A percentile compares a stretch with the other conserved stretches of the same genome.
phyloP scores from a whole-genome alignment of 2,329 filamentous ascomycete species.

The Penicillium sp. region DNA sequence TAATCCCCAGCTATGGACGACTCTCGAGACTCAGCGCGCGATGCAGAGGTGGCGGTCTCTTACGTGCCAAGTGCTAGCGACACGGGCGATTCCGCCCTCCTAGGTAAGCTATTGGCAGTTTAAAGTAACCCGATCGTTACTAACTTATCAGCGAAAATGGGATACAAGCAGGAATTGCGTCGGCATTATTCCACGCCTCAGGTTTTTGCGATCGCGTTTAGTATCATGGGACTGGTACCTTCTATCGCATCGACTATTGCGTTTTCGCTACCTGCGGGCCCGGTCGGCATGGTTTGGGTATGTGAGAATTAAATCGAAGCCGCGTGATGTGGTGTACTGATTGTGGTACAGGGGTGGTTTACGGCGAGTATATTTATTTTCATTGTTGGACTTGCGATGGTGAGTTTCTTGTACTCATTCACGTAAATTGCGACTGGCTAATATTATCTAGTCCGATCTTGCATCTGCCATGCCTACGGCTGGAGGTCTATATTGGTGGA shows the following conservation, averaged over 20 bases:
- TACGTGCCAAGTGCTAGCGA: slow-evolving; percentile 14
- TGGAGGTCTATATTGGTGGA: slow-evolving; percentile 62
- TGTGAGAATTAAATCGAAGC: not conserved
- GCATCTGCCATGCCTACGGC: slow-evolving; percentile 60
- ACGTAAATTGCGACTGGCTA: not conserved
- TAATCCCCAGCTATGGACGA: not conserved
- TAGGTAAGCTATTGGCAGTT: slow-evolving; percentile 18
- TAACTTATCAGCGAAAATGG: slow-evolving; percentile 33
- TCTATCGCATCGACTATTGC: slow-evolving; percentile 61
- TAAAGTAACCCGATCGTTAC: not conserved
- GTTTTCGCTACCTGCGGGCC: slow-evolving; percentile 61
- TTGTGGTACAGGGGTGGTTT: slow-evolving; percentile 13
- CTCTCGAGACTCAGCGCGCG: not conserved
- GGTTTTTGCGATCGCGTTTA: slow-evolving; percentile 61
- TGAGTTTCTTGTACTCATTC: slow-evolving; percentile 42
- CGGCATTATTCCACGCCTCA: slow-evolving; percentile 64
- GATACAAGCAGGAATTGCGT: slow-evolving; percentile 62
- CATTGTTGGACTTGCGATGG: slow-evolving; percentile 61
- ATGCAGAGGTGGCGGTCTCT: not conserved
- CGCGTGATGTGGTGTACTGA: not conserved
- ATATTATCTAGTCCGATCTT: slow-evolving; percentile 46
- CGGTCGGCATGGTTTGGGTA: slow-evolving; percentile 63
- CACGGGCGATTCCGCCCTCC: slow-evolving; percentile 24
- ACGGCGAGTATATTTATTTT: slow-evolving; percentile 28
- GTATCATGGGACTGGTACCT: slow-evolving; percentile 62